These are phyloP conservation scores for Phaffomyces antillensis DNA, from an alignment of 805 yeast species.

Conservation along the genomic window DNA sequence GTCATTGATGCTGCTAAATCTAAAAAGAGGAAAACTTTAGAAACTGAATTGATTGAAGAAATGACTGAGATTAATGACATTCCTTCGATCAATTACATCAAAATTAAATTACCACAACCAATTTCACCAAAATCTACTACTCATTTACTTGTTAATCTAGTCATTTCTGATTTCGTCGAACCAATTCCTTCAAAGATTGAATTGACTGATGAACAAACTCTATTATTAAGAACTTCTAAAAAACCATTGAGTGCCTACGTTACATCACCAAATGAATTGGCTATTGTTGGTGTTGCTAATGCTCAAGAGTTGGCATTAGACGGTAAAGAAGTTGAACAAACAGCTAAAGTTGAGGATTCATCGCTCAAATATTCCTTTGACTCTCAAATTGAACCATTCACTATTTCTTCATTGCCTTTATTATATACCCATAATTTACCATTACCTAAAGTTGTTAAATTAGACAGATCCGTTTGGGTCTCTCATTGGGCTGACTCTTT, in stretches of 20 bases:
- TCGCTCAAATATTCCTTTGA: slow-evolving; percentile 52
- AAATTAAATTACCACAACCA: slow-evolving; percentile 52
- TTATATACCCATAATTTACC: slow-evolving; percentile 63
- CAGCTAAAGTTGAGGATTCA: slow-evolving; percentile 32
- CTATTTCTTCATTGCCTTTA: slow-evolving; percentile 43
- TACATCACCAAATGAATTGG: slow-evolving; percentile 39
- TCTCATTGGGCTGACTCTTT: slow-evolving; percentile 74
- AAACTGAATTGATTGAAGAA: slow-evolving; percentile 24
- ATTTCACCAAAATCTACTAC: slow-evolving; percentile 54
- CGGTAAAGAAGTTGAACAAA: slow-evolving; percentile 25
- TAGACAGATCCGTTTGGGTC: slow-evolving; percentile 77
- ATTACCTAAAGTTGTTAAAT: slow-evolving; percentile 47
- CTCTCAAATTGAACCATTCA: slow-evolving; percentile 35
- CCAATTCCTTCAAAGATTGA: slow-evolving; percentile 62
- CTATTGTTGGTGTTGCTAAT: slow-evolving; percentile 37
- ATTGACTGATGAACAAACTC: slow-evolving; percentile 53
- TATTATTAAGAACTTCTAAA: slow-evolving; percentile 48
- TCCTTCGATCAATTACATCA: slow-evolving; percentile 32
- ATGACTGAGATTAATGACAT: slow-evolving; percentile 20
- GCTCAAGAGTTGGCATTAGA: slow-evolving; percentile 37
- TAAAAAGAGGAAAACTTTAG: slow-evolving; percentile 7
- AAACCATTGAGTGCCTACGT: slow-evolving; percentile 56
- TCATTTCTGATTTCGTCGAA: slow-evolving; percentile 37
- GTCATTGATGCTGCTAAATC: slow-evolving; percentile 25
- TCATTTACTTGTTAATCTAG: slow-evolving; percentile 42